phyloP scores from a whole-genome alignment of 371 early-diverging fungal species.

The Globomyces sp. region DNA sequence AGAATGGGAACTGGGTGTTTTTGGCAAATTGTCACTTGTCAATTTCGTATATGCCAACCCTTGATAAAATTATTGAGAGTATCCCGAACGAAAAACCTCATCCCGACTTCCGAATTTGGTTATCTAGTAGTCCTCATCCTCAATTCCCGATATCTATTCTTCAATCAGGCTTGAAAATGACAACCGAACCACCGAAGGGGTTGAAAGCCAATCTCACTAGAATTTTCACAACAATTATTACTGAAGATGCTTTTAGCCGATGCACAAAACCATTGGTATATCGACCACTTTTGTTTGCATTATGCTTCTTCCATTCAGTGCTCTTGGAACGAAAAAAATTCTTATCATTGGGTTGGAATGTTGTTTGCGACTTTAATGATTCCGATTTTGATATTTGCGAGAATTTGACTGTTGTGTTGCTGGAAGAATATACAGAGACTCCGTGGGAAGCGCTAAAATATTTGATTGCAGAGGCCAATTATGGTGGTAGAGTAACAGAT shows the following conservation, averaged over 20 bases:
- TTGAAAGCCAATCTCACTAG: slow-evolving; percentile 50
- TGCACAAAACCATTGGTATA: slow-evolving; percentile 43
- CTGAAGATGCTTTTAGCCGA: slow-evolving; percentile 40
- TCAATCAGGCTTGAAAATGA: slow-evolving; percentile 56
- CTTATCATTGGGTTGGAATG: slow-evolving; percentile 56
- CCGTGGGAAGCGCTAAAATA: slow-evolving; percentile 58
- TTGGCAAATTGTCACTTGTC: slow-evolving; percentile 58
- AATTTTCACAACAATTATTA: slow-evolving; percentile 39
- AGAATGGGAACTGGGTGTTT: slow-evolving; percentile 57
- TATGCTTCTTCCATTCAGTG: slow-evolving; percentile 52
- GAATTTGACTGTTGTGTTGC: slow-evolving; percentile 46
- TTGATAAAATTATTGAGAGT: slow-evolving; percentile 55
- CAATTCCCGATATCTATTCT: slow-evolving; percentile 55
- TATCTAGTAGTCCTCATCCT: slow-evolving; percentile 54
- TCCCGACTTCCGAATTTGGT: slow-evolving; percentile 53
- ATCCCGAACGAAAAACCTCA: slow-evolving; percentile 45
- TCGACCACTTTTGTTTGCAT: slow-evolving; percentile 43
- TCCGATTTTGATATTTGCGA: slow-evolving; percentile 55
- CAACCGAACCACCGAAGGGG: slow-evolving; percentile 60
- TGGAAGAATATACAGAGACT: slow-evolving; percentile 49
- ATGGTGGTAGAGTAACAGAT: slow-evolving; percentile 58
- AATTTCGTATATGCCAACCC: slow-evolving; percentile 53
- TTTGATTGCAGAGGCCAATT: slow-evolving; percentile 56
- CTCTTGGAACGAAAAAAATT: slow-evolving; percentile 56
- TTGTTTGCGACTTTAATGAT: slow-evolving; percentile 58